Percentiles rank a stretch among this genome's conserved stretches.
These are phyloP conservation scores for Mortierella sp. DNA, from an alignment of 371 early-diverging fungal genomes.

Conservation along the genomic window DNA sequence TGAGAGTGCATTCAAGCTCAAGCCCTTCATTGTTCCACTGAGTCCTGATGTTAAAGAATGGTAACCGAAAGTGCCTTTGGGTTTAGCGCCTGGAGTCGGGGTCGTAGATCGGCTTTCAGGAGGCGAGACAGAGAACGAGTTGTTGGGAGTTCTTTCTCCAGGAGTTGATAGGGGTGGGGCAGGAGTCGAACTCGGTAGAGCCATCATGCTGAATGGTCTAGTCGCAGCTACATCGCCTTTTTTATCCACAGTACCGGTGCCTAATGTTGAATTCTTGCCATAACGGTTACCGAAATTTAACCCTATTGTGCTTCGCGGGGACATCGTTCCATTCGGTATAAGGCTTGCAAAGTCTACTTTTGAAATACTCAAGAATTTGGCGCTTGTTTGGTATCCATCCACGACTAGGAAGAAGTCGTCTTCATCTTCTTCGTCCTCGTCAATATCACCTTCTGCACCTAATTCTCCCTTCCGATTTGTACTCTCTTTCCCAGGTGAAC, in stretches of 20 bases:
- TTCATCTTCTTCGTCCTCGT: constrained; percentile 21
- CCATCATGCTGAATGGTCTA: constrained; percentile 50
- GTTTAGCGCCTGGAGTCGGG: constrained; percentile 34
- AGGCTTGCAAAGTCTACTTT: constrained; percentile 45
- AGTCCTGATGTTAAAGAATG: constrained; percentile 47
- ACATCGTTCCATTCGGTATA: constrained; percentile 43
- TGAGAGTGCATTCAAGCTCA: constrained; percentile 50
- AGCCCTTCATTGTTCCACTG: constrained; percentile 54
- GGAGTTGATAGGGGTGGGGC: constrained; percentile 27
- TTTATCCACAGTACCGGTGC: constrained; percentile 13
- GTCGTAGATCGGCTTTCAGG: constrained; percentile 34
- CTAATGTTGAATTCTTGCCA: constrained; percentile 34
- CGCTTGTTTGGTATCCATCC: constrained; percentile 53
- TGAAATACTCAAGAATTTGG: constrained; percentile 28
- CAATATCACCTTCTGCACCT: constrained; percentile 15
- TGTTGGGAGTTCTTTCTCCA: background rate
- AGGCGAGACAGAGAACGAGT: constrained; percentile 31
- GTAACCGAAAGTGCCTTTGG: constrained; percentile 42
- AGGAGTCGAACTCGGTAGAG: constrained; percentile 34
- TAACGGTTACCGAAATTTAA: constrained; percentile 34
- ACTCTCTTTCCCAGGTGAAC: constrained; percentile 8
- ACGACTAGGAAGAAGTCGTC: constrained; percentile 46
- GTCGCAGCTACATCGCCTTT: constrained; percentile 2
- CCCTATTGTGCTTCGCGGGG: constrained; percentile 47
- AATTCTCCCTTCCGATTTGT: background rate